These are phyloP conservation scores for Lasiodiplodia theobromae DNA, from an alignment of 2,329 filamentous ascomycete species.

Conservation along the genomic window DNA sequence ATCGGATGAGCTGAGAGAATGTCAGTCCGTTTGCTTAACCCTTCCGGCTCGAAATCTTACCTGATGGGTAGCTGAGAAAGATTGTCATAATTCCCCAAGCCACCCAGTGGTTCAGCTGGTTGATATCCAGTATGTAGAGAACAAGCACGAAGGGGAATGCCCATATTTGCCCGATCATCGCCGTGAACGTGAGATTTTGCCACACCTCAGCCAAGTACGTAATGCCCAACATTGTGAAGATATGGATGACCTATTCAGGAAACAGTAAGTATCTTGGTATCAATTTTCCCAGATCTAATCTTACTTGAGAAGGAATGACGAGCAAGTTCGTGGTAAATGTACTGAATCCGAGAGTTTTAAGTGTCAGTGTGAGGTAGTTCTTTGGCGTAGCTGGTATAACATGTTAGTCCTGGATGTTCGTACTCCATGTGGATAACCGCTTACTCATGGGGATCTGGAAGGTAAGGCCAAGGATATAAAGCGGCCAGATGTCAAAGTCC, in stretches of 20 bases:
- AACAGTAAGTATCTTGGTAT: too few relatives aligned
- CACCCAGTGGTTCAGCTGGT: conserved; percentile 50
- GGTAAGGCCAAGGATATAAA: conserved; percentile 35
- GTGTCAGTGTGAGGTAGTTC: conserved; percentile 37
- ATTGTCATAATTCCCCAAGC: conserved; percentile 53
- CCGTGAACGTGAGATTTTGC: conserved; percentile 33
- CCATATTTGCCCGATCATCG: conserved; percentile 35
- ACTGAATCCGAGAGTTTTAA: conserved; percentile 36
- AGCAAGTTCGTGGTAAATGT: conserved; percentile 36
- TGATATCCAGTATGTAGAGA: conserved; percentile 42
- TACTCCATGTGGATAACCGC: not conserved
- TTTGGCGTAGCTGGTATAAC: conserved; percentile 27
- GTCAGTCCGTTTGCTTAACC: conserved; percentile 33
- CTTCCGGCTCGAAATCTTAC: not conserved
- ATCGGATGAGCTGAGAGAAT: conserved; percentile 52
- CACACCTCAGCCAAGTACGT: conserved; percentile 36
- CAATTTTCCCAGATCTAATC: too few relatives aligned
- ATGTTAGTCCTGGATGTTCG: not conserved
- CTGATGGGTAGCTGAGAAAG: conserved; percentile 50
- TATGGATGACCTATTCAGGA: conserved; percentile 30
- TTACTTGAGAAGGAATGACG: conserved; percentile 32
- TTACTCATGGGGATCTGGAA: conserved; percentile 35
- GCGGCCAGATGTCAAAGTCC: conserved; percentile 38
- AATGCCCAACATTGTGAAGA: conserved; percentile 34
- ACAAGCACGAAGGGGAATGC: conserved; percentile 36